Evolutionary conservation across 225 moss, liverwort and hornwort genomes (phyloP).

Genomic region (Marchantia paleacea): DNA sequence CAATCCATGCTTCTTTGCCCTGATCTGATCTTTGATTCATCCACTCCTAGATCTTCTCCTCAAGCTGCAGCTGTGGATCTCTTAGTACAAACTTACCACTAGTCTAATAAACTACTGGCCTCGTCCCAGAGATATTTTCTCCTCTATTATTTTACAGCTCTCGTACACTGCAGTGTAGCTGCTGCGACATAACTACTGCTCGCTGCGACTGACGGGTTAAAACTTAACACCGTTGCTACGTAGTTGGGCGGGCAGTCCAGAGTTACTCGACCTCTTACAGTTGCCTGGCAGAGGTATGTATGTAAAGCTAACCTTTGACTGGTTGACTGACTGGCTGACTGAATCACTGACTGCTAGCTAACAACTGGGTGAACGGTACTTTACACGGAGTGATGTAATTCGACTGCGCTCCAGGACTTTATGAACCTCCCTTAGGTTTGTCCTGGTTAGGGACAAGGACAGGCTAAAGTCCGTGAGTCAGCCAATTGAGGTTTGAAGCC

Average conservation of each 20-base stretch:
- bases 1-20: background rate
- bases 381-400: background rate
- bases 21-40: background rate
- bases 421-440: background rate
- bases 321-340: background rate
- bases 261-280: background rate
- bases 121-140: background rate
- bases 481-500: background rate
- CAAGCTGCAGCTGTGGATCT: background rate
- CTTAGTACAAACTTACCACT: background rate
- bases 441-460: slow-evolving; percentile 8
- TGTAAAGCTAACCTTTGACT: background rate
- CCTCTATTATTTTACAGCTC: background rate
- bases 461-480: background rate
- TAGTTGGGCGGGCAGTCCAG: background rate
- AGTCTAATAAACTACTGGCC: no score
- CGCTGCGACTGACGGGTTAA: background rate
- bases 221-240: background rate
- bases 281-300: background rate
- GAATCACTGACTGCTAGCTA: background rate
- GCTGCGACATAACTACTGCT: background rate
- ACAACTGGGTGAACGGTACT: background rate
- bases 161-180: background rate
- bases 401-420: background rate
- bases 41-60: background rate